A percentile compares a stretch with the other conserved stretches of the same genome.
phyloP scores from a whole-genome alignment of 805 yeast genomes.

The Candida palmyrensis region DNA sequence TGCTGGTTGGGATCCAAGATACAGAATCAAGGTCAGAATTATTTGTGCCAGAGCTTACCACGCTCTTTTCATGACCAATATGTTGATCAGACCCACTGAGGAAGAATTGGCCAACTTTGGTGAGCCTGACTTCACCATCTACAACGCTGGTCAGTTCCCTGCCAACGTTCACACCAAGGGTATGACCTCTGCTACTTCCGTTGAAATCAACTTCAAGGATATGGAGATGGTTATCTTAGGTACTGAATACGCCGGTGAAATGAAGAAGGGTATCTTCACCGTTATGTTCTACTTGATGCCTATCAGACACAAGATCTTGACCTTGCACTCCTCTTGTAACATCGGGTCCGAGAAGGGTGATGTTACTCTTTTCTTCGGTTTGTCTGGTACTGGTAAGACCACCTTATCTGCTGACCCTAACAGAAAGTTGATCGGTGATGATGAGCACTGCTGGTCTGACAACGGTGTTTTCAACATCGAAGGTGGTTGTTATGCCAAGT shows the following conservation, averaged over 20 bases:
- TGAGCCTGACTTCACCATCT: constrained; percentile 96
- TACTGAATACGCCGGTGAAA: constrained; percentile 99
- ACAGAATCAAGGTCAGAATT: constrained; percentile 91
- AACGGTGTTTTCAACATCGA: constrained; percentile 98
- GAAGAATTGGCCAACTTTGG: constrained; percentile 88
- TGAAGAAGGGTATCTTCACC: constrained; percentile 98
- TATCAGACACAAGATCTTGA: constrained; percentile 81
- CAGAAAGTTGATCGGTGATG: constrained; percentile 94
- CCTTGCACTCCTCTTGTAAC: constrained; percentile 92
- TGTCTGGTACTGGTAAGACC: constrained; percentile 98
- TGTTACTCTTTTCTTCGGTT: constrained; percentile 92
- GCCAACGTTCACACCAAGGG: constrained; percentile 95
- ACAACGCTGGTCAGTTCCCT: constrained; percentile 99
- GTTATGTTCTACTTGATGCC: constrained; percentile 99
- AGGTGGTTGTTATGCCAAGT: constrained; percentile 99
- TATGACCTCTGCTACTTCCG: constrained; percentile 94
- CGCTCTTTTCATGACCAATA: constrained; percentile 95
- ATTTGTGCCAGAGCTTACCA: constrained; percentile 99
- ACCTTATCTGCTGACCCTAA: constrained; percentile 95
- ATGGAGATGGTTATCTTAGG: constrained; percentile 99
- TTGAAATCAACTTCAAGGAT: constrained; percentile 91
- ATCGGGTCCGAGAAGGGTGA: constrained; percentile 80
- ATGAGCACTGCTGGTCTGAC: constrained; percentile 99
- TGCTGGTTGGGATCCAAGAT: constrained; percentile 99
- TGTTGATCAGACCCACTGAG: constrained; percentile 91